phyloP scores from a whole-genome alignment of 208 protist genomes.

The Leishmania tarentolae region DNA sequence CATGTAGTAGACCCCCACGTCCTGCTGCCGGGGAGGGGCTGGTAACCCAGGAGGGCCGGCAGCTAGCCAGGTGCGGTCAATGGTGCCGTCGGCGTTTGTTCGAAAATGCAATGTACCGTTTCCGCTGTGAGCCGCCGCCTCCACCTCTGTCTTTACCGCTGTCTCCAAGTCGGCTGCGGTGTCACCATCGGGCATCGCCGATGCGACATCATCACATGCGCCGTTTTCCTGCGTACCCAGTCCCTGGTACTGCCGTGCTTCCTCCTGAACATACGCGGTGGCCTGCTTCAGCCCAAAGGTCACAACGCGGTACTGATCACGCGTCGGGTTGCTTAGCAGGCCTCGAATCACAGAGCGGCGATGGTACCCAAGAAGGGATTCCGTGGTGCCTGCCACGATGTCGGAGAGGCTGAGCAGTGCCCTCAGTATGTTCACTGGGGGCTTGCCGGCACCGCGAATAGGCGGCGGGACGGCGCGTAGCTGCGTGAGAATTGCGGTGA shows the following conservation, averaged over 20 bases:
- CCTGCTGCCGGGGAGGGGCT: conserved; percentile 8
- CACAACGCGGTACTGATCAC: conserved; percentile 59
- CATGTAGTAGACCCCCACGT: conserved; percentile 25
- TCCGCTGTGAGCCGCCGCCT: not conserved
- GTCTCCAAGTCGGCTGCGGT: not conserved
- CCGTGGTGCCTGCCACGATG: conserved; percentile 31
- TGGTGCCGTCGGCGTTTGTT: conserved; percentile 8
- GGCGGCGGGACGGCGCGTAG: conserved; percentile 52
- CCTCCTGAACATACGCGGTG: conserved; percentile 56
- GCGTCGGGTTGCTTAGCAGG: conserved; percentile 46
- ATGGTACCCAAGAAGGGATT: conserved; percentile 66
- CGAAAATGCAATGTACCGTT: conserved; percentile 2
- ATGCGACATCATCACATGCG: not conserved
- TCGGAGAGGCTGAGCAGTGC: conserved; percentile 56
- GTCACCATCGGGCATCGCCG: conserved; percentile 8
- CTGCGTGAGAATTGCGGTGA: conserved; percentile 67
- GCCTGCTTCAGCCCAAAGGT: conserved; percentile 77
- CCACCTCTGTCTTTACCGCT: not conserved
- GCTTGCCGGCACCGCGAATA: conserved; percentile 2
- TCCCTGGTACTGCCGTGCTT: conserved; percentile 32
- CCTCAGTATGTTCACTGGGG: conserved; percentile 31
- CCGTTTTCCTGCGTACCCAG: not conserved
- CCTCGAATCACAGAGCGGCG: conserved; percentile 46
- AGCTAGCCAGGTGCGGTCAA: conserved; percentile 16
- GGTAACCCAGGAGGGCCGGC: not conserved